These are phyloP conservation scores for Lanmaoa rubissima DNA, from an alignment of 768 basidiomycete species.

Conservation along the genomic window DNA sequence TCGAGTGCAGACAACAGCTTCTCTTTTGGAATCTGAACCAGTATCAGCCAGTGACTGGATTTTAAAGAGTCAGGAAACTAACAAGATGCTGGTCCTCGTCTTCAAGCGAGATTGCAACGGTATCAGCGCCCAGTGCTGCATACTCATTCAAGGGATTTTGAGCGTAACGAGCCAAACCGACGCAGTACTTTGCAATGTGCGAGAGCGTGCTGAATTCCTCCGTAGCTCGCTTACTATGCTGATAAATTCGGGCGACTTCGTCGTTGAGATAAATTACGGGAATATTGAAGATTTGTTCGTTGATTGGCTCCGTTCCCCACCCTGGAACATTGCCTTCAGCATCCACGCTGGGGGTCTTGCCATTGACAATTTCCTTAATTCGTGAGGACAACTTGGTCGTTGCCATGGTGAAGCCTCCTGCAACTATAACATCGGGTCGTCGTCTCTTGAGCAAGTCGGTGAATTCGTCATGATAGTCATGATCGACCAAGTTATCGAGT, in stretches of 20 bases:
- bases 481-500: slow-evolving; percentile 82
- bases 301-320: slow-evolving; percentile 31
- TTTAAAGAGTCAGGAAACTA: slow-evolving; percentile 21
- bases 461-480: slow-evolving; percentile 69
- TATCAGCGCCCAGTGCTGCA: slow-evolving; percentile 82
- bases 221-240: slow-evolving; percentile 81
- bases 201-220: slow-evolving; percentile 82
- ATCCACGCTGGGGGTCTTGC: slow-evolving; percentile 26
- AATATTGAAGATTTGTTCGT: slow-evolving; percentile 52
- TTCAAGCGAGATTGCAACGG: slow-evolving; percentile 79
- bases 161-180: slow-evolving; percentile 88
- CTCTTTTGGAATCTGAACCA: slow-evolving; percentile 74
- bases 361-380: slow-evolving; percentile 56
- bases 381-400: slow-evolving; percentile 67
- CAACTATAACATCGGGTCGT: slow-evolving; percentile 82
- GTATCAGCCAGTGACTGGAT: slow-evolving; percentile 4
- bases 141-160: slow-evolving; percentile 96
- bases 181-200: slow-evolving; percentile 82
- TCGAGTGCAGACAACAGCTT: slow-evolving; percentile 82
- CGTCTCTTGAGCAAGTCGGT: slow-evolving; percentile 77
- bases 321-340: slow-evolving; percentile 19
- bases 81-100: slow-evolving; percentile 87
- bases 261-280: slow-evolving; percentile 85
- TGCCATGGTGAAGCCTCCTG: slow-evolving; percentile 85
- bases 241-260: slow-evolving; percentile 91